Evolutionary conservation across 345 rosid genomes (phyloP), one percentile per base, ranked within the genome.

Genomic region (Brassica rapa): DNA sequence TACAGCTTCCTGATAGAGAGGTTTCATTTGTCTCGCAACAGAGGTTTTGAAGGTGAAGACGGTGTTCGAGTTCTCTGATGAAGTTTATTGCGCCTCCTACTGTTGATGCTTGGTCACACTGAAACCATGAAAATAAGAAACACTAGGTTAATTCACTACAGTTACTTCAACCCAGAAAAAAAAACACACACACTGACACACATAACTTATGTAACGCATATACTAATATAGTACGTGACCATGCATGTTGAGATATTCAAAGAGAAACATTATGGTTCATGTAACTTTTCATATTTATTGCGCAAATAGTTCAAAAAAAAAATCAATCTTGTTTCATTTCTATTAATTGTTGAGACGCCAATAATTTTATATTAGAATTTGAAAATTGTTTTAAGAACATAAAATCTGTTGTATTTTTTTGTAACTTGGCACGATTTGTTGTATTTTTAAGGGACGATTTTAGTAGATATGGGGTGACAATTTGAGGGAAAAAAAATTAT

Each of bases 51-150:
- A 70, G 56, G 10, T 85, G 85, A 35, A 82, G 80, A n/a, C 76
- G 66, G 14, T 87, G 90, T 71, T 87, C 90, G 3, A 85, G 86
- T 71, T 87, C 84, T 77, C 68, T 85, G 7, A 87, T 86, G 73
- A 78, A 87, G 78, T 87, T 84, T 41, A 85, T 85, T 11, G 90
- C 84, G 5, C 86, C 86, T 78, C 88, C 87, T 6, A 85, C 82
- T 23, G 84, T 83, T 30, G 90, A 85, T 10, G 90, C 90, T 72
- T 87, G 90, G 77, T 87, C 90, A 68, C 87, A 85, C 88, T 87
- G 15, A 66, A 56, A 61, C 6, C 51, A 65, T 55, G 6, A 65
- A 65, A 60, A 3, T 30, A 16, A 27, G 11, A 15, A 32, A 23
- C 5, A 57, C 23, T 23, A 59, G 65, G 23, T 24, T 32, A 56